These are phyloP conservation scores for Zymoseptoria pseudotritici DNA, from an alignment of 2,329 filamentous ascomycete genomes.

Conservation along the genomic window DNA sequence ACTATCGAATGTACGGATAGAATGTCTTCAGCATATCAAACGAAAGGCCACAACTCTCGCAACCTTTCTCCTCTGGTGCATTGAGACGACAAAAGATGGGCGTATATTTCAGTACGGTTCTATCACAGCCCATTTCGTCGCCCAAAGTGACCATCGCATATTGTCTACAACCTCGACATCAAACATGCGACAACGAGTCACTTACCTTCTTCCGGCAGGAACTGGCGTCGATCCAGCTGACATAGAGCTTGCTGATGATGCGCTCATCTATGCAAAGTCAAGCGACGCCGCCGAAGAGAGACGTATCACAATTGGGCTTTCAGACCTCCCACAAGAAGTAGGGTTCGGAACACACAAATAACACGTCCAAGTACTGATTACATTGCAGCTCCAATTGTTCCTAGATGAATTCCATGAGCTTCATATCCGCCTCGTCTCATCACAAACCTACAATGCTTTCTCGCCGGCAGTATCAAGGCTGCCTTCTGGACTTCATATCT, in stretches of 20 bases:
- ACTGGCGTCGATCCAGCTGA: slow-evolving; percentile 57
- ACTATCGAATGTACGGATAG: too few species aligned
- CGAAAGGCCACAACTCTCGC: too few species aligned
- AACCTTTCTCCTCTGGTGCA: too few species aligned
- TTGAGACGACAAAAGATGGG: too few species aligned
- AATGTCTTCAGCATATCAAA: too few species aligned
- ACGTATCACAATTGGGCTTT: slow-evolving; percentile 62
- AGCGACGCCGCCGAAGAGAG: slow-evolving; percentile 65
- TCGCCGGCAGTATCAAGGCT: slow-evolving; percentile 68
- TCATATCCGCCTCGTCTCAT: slow-evolving; percentile 71
- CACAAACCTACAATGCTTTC: slow-evolving; percentile 49
- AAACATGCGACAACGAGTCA: slow-evolving; percentile 68
- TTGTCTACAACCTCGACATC: too few species aligned
- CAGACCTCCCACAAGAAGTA: slow-evolving; percentile 66
- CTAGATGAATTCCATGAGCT: slow-evolving; percentile 62
- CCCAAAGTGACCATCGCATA: too few species aligned
- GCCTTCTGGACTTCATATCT: slow-evolving; percentile 74
- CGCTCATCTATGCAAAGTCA: slow-evolving; percentile 52
- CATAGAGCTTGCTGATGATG: slow-evolving; percentile 50
- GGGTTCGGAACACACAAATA: neutral
- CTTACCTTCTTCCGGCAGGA: slow-evolving; percentile 60
- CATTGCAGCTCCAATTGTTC: slow-evolving; percentile 49
- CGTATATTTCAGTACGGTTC: too few species aligned
- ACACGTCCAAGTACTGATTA: slow-evolving; percentile 6
- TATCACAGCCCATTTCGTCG: too few species aligned